Evolutionary conservation across 805 yeast genomes (phyloP).

Genomic region (Kockiozyma suomiensis): DNA sequence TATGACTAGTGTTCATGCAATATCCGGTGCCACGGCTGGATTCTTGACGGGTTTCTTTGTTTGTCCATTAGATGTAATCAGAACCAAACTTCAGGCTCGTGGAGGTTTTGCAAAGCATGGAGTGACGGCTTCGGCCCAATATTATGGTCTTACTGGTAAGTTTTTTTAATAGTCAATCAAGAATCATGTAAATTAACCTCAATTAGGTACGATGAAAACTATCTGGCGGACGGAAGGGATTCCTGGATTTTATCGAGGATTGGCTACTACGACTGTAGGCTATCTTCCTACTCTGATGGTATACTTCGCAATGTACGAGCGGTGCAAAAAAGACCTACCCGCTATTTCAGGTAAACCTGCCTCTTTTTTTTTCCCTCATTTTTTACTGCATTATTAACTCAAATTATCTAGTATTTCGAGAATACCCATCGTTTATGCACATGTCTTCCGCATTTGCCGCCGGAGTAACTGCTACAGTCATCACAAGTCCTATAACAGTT

Average conservation of each 20-base stretch:
- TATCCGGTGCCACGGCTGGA: conserved; percentile 91
- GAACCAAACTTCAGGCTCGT: conserved; percentile 91
- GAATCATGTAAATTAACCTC: background rate
- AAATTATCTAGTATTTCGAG: conserved; percentile 37
- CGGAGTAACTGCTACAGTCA: conserved; percentile 78
- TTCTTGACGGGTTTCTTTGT: conserved; percentile 84
- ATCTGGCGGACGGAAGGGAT: conserved; percentile 78
- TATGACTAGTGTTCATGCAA: conserved; percentile 49
- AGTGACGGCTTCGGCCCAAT: conserved; percentile 11
- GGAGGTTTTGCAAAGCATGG: conserved; percentile 51
- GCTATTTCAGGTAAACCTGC: conserved; percentile 33
- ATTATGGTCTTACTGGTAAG: conserved; percentile 18
- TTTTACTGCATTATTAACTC: background rate
- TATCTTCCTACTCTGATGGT: conserved; percentile 98
- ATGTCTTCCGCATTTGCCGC: conserved; percentile 75
- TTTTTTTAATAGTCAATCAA: background rate
- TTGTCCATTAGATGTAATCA: conserved; percentile 96
- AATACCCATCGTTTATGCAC: conserved; percentile 43
- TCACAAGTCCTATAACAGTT: conserved; percentile 96
- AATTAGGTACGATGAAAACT: conserved; percentile 58
- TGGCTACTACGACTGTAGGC: conserved; percentile 89
- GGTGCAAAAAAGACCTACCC: conserved; percentile 60
- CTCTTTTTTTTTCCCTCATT: background rate
- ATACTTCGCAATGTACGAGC: conserved; percentile 85
- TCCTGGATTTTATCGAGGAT: conserved; percentile 82